Evolutionary conservation across 2,329 filamentous ascomycete species (phyloP), one percentile per base, ranked within the genome.

Genomic region (Dryadomyces quercus-mongolicae): DNA sequence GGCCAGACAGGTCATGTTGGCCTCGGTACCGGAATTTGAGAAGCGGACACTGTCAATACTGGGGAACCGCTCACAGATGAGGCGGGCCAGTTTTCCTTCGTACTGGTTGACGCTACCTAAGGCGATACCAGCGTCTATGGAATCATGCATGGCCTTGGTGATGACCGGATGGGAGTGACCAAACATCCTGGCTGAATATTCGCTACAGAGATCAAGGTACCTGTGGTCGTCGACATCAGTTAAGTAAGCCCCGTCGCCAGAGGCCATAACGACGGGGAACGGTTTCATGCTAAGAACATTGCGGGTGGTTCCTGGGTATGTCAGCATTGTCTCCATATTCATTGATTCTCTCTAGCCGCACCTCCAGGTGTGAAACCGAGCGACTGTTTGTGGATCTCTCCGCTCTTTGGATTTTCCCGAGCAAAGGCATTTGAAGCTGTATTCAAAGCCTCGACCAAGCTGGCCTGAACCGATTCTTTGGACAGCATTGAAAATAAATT

Each of bases 111-210:
- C 72, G 0, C 69, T 74, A 7, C 82, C 78, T 16, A 79, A 70
- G 56, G 74, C 82, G 55, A 81, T 66, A 2, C 80, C 80, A 6
- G 67, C 64, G 2, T 70, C 61, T 3, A 81, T 61, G 1, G 74
- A 70, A 6, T 68, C 59, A 12, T 63, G 55, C 22, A 86, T 67
- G 0, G 81, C 72, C 0, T 67, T 60, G 3, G 71, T 63, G 54
- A 87, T 77, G 2, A 68, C 60, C 0, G 77, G 74, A 53, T 85
- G 72, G 1, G 78, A 82, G 66, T 87, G 83, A 0, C 84, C 83
- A 61, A 79, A 85, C n/a, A 86, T 70, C 1, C 78, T 81, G 1
- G 83, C 83, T 0, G 79, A 80, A 61, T 78, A 80, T 63, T 86
- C 83, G 34, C 76, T 75, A 1, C 82, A 68, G 5, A 86, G 70